Evolutionary conservation across 1,284 basidiomycete species (phyloP).

Genomic region (Takashimella tepidaria): DNA sequence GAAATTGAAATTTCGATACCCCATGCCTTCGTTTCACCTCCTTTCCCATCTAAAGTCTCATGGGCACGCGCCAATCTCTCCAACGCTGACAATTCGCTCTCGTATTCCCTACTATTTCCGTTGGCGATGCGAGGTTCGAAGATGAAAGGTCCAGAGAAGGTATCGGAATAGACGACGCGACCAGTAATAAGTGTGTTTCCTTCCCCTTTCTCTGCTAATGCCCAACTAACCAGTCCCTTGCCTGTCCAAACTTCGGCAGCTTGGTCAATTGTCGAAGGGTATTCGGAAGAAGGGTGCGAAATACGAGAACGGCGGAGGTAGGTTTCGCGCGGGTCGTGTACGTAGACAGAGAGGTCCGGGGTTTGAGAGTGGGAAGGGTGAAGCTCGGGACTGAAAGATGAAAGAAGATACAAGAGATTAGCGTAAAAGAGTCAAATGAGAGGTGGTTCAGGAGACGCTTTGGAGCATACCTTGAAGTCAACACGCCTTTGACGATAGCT

Average conservation of each 20-base stretch:
- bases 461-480: constrained; percentile 36
- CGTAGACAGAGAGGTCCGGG: constrained; percentile 41
- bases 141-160: neutral
- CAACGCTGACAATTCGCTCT: constrained; percentile 16
- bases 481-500: constrained; percentile 39
- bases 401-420: neutral
- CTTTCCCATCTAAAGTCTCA: neutral
- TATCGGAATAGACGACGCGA: constrained; percentile 17
- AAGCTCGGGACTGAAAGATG: constrained; percentile 38
- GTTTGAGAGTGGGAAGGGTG: constrained; percentile 27
- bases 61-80: constrained; percentile 29
- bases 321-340: constrained; percentile 44
- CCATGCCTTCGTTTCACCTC: constrained; percentile 22
- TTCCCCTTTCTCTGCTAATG: constrained; percentile 34
- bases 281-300: constrained; percentile 4
- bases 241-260: constrained; percentile 41
- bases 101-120: constrained; percentile 2
- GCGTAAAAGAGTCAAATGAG: neutral
- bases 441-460: constrained; percentile 1
- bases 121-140: neutral
- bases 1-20: constrained; percentile 41
- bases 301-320: constrained; percentile 32
- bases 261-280: neutral
- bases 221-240: constrained; percentile 41
- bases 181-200: constrained; percentile 45